Base-by-base conservation (phyloP, 192 early-diverging fungal genomes). In the Backusella circina region DNA sequence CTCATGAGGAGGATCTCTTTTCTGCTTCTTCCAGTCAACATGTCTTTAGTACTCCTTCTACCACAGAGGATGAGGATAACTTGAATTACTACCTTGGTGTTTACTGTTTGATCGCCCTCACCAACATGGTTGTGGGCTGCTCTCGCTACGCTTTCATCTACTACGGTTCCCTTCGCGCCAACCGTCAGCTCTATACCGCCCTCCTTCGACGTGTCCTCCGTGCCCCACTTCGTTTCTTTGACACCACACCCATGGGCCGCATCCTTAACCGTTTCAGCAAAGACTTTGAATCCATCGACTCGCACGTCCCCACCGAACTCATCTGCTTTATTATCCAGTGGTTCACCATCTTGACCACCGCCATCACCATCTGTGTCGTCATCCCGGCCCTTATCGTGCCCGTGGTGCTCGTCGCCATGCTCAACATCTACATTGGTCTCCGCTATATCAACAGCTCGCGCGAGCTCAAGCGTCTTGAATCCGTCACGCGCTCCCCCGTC, bases 211-310 rank as follows among this genome's bases (percentile, higher is more conserved):
- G 85, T 15, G 86, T 95, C 16, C 67, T 93, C 32, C 87, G 88
- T 18, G 91, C 95, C 0, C 90, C 92, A 31, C 87, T 96, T 16
- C 87, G 91, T 2, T 98, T 97, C 87, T 98, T 95, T 80, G 95
- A 97, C 76, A 90, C 90, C 7, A 94, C 93, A 15, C 95, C 96
- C 6, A 83, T 94, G 23, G 95, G 95, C 31, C 90, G 93, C 21
- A 91, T 97, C 32, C 86, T 97, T 72, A 98, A 96, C 84, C 85
- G 97, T 18, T 96, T 95, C 77, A 90, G 93, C 9, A 92, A 93
- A 65, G 95, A 99, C 80, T 91, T 97, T 79, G 91, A 92, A 68
- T 86, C 90, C 0, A 79, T 97, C 51, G 95, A 97, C 72, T 86
- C 87, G 8, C 67, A 68, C 1, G 79, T 91, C 36, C 85, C 89